phyloP scores from a whole-genome alignment of 2,329 filamentous ascomycete genomes.

The Colletotrichum truncatum region DNA sequence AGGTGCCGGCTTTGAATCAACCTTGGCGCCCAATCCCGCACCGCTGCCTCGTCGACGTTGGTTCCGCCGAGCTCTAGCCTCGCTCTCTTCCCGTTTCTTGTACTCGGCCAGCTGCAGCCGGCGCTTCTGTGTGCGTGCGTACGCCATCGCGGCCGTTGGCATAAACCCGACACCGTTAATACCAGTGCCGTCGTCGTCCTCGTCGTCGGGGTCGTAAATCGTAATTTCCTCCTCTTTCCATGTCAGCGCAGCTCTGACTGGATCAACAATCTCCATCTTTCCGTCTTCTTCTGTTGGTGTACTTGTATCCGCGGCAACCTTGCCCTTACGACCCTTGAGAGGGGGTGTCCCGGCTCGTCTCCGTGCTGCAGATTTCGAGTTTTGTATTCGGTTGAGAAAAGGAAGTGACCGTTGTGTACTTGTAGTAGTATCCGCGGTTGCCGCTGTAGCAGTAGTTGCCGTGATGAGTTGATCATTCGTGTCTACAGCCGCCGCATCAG shows the following conservation, averaged over 20 bases:
- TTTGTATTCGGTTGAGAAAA: constrained; percentile 48
- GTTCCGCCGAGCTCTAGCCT: constrained; percentile 66
- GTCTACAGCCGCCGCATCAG: background rate
- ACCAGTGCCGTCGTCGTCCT: constrained; percentile 73
- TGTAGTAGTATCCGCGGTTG: background rate
- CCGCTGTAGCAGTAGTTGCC: constrained; percentile 27
- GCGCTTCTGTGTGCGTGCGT: constrained; percentile 64
- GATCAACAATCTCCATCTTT: constrained; percentile 52
- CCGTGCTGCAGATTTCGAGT: constrained; percentile 47
- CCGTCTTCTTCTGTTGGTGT: constrained; percentile 41
- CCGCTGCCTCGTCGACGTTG: constrained; percentile 54
- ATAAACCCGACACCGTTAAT: constrained; percentile 76
- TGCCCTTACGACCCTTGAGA: constrained; percentile 25
- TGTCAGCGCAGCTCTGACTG: constrained; percentile 67
- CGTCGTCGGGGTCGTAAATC: constrained; percentile 70
- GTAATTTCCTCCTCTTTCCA: constrained; percentile 77
- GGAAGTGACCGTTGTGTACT: constrained; percentile 45
- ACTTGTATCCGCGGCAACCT: constrained; percentile 12
- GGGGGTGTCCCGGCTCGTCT: constrained; percentile 51
- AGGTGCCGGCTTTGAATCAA: constrained; percentile 27
- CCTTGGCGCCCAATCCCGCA: constrained; percentile 30
- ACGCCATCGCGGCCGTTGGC: constrained; percentile 68
- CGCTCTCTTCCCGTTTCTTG: constrained; percentile 66
- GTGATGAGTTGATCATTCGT: constrained; percentile 23
- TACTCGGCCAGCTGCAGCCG: constrained; percentile 71